Percentiles rank a stretch among this genome's conserved stretches.
These are phyloP conservation scores for Ceratonia siliqua DNA, from an alignment of 306 rosid genomes.

Conservation along the genomic window DNA sequence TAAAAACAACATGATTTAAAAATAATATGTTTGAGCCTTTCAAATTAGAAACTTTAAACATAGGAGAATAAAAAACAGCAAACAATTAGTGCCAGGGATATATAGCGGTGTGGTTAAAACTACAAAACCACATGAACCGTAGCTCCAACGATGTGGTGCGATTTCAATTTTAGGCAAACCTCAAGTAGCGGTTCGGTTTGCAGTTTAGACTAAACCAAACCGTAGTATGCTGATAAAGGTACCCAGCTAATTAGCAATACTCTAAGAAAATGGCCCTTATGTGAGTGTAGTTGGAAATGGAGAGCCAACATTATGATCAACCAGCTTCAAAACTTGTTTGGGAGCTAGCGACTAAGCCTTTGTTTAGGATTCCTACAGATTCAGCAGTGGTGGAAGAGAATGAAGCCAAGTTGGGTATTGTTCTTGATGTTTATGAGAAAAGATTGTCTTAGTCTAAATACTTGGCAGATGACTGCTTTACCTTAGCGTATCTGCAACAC, in stretches of 20 bases:
- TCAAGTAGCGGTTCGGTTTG: too few species aligned
- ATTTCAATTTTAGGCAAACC: too few species aligned
- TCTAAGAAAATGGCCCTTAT: constrained; percentile 47
- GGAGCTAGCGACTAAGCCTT: constrained; percentile 51
- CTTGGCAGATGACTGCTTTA: constrained; percentile 57
- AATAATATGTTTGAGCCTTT: too few species aligned
- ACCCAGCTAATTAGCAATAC: constrained; percentile 41
- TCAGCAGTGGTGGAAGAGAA: constrained; percentile 52
- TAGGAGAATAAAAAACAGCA: too few species aligned
- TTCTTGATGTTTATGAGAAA: constrained; percentile 65
- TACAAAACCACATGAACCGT: too few species aligned
- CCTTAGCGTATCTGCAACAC: constrained; percentile 76
- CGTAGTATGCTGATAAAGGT: constrained; percentile 56
- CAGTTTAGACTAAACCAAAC: too few species aligned
- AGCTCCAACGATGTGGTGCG: too few species aligned
- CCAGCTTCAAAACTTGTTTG: constrained; percentile 51
- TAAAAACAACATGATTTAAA: too few species aligned
- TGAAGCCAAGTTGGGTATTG: constrained; percentile 47
- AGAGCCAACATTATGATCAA: constrained; percentile 55
- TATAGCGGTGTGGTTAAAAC: too few species aligned
- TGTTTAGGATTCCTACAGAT: constrained; percentile 36
- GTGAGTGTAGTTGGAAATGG: constrained; percentile 57
- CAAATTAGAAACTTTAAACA: too few species aligned
- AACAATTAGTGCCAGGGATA: too few species aligned
- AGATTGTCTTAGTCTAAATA: constrained; percentile 55